Percentiles rank a stretch among this genome's conserved stretches.
phyloP scores from a whole-genome alignment of 306 rosid species.

The Medicago arabica region DNA sequence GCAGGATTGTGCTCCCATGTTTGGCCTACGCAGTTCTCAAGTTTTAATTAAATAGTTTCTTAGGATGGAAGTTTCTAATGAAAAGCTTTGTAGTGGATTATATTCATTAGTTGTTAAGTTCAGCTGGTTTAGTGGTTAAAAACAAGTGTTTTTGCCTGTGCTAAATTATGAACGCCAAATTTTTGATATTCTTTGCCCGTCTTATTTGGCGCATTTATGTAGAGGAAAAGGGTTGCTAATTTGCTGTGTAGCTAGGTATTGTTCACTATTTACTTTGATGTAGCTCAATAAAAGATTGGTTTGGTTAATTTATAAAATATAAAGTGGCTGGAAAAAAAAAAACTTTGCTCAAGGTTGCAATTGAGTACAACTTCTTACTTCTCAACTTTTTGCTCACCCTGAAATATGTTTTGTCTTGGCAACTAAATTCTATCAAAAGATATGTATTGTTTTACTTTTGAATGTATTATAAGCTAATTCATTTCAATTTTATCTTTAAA shows the following conservation, averaged over 20 bases:
- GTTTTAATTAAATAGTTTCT: conserved; percentile 33
- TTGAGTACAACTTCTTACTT: background rate
- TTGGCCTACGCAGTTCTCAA: conserved; percentile 34
- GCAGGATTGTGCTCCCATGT: conserved; percentile 21
- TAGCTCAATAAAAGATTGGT: conserved; percentile 37
- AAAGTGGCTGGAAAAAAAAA: background rate
- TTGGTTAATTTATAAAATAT: conserved; percentile 9
- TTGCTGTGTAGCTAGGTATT: background rate
- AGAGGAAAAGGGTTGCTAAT: conserved; percentile 31
- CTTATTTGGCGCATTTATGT: conserved; percentile 38
- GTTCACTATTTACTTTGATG: conserved; percentile 6
- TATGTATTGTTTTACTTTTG: too few species aligned
- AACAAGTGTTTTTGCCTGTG: conserved; percentile 34
- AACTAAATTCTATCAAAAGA: too few species aligned
- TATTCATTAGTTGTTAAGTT: conserved; percentile 9
- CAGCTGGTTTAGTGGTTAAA: conserved; percentile 39
- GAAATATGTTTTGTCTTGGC: background rate
- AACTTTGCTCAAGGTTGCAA: background rate
- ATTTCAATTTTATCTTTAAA: too few species aligned
- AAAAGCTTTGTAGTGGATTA: conserved; percentile 37
- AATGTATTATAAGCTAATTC: too few species aligned
- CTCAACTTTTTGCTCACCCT: background rate
- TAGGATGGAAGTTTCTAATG: conserved; percentile 41
- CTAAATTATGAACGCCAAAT: conserved; percentile 40
- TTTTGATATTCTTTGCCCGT: conserved; percentile 44